Evolutionary conservation across 352 stramenopile genomes (phyloP), one percentile per base, ranked within the genome.

Genomic region (Nothophytophthora sp.): DNA sequence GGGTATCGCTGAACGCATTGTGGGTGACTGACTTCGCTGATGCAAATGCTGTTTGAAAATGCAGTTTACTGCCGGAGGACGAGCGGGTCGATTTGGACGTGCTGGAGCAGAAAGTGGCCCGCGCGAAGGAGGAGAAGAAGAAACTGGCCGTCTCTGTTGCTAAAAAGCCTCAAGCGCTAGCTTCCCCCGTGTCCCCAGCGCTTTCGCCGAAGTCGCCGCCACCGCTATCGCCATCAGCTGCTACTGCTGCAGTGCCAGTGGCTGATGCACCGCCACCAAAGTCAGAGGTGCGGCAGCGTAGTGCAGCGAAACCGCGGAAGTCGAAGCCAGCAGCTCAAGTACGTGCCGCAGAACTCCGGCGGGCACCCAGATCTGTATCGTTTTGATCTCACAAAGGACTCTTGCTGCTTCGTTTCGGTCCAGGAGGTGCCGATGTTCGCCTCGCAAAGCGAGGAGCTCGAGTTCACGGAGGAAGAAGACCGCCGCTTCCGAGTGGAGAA

Each of bases 401-500:
- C n/a, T n/a, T n/a, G n/a, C n/a, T n/a, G n/a, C n/a, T 34, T 16
- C 8, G 9, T 25, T 38, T 15, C 22, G 12, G 24, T 42, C 10
- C 30, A 78, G 61, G 46, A 67, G 33, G n/a, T 30, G 1, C 41
- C 56, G 3, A 41, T 70, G 34, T 73, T 84, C 39, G 55, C 68
- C 8, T 83, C 75, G 0, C 65, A 84, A 27, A 74, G 36, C 9
- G 71, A 86, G 15, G 60, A 76, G 12, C 49, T 85, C 22, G 67
- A 78, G 55, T 81, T 92, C 51, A 81, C 79, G 2, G 70, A 89
- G n/a, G 73, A 84, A 13, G 54, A 92, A 46, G 49, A 83, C 0
- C 59, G 55, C 10, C 76, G 70, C 2, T 89, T 92, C 55, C 67
- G 66, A 29, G 69, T 74, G 4, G 85, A 95, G 53, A 92, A 93